These are phyloP conservation scores for Fusarium graminum DNA, from an alignment of 2,329 filamentous ascomycete genomes.

Conservation along the genomic window DNA sequence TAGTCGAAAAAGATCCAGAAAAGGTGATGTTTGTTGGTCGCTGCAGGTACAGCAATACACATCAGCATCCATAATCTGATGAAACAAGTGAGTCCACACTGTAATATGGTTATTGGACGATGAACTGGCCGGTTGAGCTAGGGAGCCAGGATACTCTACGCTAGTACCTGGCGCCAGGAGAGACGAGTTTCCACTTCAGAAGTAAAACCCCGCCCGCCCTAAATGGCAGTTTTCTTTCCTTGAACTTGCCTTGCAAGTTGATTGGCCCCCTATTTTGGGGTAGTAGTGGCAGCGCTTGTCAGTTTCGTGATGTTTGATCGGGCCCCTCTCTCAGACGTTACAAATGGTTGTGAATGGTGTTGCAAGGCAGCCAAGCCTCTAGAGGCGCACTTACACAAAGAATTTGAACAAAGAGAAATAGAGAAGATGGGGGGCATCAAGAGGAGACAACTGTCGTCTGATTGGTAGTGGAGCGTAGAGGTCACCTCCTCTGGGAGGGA, in stretches of 20 bases:
- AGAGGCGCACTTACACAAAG: constrained; percentile 21
- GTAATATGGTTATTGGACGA: constrained; percentile 27
- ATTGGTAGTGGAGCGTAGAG: neutral
- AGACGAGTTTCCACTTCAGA: neutral
- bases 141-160: constrained; percentile 7
- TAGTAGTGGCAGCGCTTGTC: constrained; percentile 27
- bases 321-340: neutral
- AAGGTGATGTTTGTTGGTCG: constrained; percentile 15
- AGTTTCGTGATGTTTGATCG: constrained; percentile 32
- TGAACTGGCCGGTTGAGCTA: constrained; percentile 6
- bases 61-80: constrained; percentile 21
- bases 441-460: neutral
- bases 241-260: constrained; percentile 6
- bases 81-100: constrained; percentile 36
- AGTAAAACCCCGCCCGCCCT: constrained; percentile 31
- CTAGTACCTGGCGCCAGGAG: constrained; percentile 37
- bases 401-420: constrained; percentile 5
- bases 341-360: constrained; percentile 3
- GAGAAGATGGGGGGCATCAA: neutral
- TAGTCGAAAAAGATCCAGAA: constrained; percentile 25
- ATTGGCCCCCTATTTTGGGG: constrained; percentile 41
- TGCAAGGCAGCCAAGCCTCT: constrained; percentile 20
- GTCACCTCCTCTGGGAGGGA: constrained; percentile 18
- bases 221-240: constrained; percentile 27
- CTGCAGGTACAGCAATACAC: constrained; percentile 14